Evolutionary conservation across 257 asterid genomes (phyloP).

Genomic region (Solanum lignicaule): DNA sequence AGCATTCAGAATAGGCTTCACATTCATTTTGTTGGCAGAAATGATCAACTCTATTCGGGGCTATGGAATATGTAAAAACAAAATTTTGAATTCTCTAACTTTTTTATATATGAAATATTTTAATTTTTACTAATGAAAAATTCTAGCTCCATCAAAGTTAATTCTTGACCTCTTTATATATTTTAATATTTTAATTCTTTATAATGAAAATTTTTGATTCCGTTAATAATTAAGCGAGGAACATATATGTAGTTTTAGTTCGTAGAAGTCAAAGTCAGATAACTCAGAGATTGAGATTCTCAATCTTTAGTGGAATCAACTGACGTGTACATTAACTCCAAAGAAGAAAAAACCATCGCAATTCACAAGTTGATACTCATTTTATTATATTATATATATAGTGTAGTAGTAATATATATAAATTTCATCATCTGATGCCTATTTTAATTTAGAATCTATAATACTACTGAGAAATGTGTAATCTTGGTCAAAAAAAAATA

Average conservation of each 20-base stretch:
- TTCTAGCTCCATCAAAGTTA: background rate
- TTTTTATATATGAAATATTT: background rate
- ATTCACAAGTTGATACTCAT: conserved; percentile 19
- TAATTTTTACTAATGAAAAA: background rate
- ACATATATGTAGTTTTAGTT: background rate
- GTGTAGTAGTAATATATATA: background rate
- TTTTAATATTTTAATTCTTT: background rate
- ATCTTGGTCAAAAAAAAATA: background rate
- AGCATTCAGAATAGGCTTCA: background rate
- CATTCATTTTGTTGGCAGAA: background rate
- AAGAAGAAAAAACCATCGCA: conserved; percentile 13
- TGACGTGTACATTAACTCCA: conserved; percentile 22
- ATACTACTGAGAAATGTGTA: background rate
- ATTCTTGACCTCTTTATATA: background rate
- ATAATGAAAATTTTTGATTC: background rate
- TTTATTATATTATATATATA: background rate
- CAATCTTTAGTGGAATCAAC: conserved; percentile 13
- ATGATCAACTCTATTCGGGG: too few species aligned
- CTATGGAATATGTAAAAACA: too few species aligned
- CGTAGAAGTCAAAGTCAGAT: conserved; percentile 12
- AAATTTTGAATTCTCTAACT: background rate
- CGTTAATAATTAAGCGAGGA: rapidly evolving
- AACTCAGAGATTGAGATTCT: conserved; percentile 16
- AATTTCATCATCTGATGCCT: background rate
- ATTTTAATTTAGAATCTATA: background rate